Evolutionary conservation across 257 asterid species (phyloP), one percentile per base, ranked within the genome.

Genomic region (Solanum lycopersicoides): DNA sequence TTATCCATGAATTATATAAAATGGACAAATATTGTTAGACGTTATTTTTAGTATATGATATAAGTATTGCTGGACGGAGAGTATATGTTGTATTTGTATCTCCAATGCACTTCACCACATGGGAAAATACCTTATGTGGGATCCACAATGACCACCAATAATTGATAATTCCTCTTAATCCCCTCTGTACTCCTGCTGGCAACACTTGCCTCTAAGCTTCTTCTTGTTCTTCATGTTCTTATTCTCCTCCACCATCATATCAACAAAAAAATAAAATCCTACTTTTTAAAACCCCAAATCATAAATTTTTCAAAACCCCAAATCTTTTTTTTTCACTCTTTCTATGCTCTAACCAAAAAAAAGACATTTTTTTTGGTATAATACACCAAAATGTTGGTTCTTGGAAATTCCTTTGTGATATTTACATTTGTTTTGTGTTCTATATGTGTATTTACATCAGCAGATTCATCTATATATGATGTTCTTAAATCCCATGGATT

Each of bases 161-260:
- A 95, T 93, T 94, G 93, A 89, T 90, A 89, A 87, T 88, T 86
- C 90, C 90, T 88, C 92, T 80, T 84, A 90, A 91, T 86, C 90
- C 93, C 87, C 65, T 89, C 97, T 90, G 94, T 90, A 87, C 80
- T 89, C 93, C 89, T 72, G 94, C 95, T 90, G 93, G 94, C 94
- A 86, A 86, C 86, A 59, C 85, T 86, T 86, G 88, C 89, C 88
- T 53, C 85, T 50, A 82, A 82, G 85, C 69, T 82, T 79, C 83
- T 82, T 88, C 83, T 77, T 44, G 79, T 80, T 79, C 83, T 69
- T 60, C 83, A 18, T 50, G 60, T 83, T 76, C 88, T 16, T 83
- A 87, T 23, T 88, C 89, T 21, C 65, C 88, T 23, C 35, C 83
- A 9, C 76, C 86, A 35, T 80, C 83, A 68, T 35, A 28, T 68